These are phyloP conservation scores for Phragmites australis DNA, from an alignment of 176 grass and related monocot species.

Conservation along the genomic window DNA sequence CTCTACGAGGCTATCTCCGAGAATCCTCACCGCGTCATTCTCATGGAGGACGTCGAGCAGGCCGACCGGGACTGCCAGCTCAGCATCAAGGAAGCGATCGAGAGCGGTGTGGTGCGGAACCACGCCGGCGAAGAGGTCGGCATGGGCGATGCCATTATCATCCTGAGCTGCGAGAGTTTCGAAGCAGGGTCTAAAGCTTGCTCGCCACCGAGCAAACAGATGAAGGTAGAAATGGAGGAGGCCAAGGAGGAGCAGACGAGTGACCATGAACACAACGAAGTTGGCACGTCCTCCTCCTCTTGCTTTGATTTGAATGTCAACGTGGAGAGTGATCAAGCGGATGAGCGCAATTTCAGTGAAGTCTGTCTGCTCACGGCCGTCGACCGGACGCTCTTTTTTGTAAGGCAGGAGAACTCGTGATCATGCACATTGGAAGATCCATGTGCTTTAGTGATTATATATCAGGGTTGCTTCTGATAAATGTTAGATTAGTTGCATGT, in stretches of 20 bases:
- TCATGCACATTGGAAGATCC: slow-evolving; percentile 8
- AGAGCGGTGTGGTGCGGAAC: slow-evolving; percentile 51
- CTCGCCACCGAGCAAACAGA: slow-evolving; percentile 47
- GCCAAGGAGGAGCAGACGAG: slow-evolving; percentile 26
- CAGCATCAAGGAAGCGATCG: slow-evolving; percentile 71
- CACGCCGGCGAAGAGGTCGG: slow-evolving; percentile 45
- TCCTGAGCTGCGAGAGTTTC: slow-evolving; percentile 72
- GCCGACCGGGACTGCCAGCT: slow-evolving; percentile 40
- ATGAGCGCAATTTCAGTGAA: slow-evolving; percentile 34
- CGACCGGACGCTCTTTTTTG: slow-evolving; percentile 69
- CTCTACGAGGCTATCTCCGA: slow-evolving; percentile 58
- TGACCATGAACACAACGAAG: slow-evolving; percentile 33
- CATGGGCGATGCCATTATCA: slow-evolving; percentile 71
- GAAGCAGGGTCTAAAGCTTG: slow-evolving; percentile 52
- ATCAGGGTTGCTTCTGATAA: background rate
- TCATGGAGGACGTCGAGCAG: slow-evolving; percentile 76
- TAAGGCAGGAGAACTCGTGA: slow-evolving; percentile 48
- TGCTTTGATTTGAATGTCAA: slow-evolving; percentile 87
- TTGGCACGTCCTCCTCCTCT: slow-evolving; percentile 14
- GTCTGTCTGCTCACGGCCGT: slow-evolving; percentile 62
- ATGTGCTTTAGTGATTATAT: too few species aligned
- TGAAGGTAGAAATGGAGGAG: slow-evolving; percentile 31
- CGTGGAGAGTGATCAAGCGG: slow-evolving; percentile 37
- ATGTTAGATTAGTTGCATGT: slow-evolving; percentile 18
- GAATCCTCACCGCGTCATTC: slow-evolving; percentile 65